Evolutionary conservation across 1,139 yeast genomes (phyloP).

Genomic region (Wickerhamomyces sp.): DNA sequence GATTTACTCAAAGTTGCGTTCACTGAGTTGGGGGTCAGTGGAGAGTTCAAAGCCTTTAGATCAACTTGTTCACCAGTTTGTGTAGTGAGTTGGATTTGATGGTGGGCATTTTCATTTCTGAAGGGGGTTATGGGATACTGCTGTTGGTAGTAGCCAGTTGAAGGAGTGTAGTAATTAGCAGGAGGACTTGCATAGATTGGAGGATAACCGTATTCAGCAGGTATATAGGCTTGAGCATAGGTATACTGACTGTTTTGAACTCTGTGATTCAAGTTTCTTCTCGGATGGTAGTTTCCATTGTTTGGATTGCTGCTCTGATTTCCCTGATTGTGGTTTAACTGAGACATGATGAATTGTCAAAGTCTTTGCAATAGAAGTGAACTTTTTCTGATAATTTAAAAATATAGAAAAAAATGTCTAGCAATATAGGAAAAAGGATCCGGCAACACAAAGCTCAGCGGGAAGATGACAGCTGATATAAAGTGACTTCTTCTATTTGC

Average conservation of each 20-base stretch:
- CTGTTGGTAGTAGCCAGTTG: neutral
- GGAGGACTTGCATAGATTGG: neutral
- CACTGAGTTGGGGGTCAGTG: conserved; percentile 10
- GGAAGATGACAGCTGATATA: neutral
- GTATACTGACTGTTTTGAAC: neutral
- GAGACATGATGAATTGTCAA: conserved; percentile 5
- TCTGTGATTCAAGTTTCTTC: conserved; percentile 8
- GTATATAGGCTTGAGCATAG: neutral
- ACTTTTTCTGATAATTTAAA: neutral
- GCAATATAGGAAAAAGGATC: neutral
- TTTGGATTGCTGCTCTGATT: neutral
- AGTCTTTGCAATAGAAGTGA: neutral
- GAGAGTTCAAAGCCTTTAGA: conserved; percentile 8
- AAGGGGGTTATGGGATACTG: neutral
- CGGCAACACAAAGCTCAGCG: neutral
- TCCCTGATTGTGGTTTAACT: conserved; percentile 2
- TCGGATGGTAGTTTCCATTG: conserved; percentile 1
- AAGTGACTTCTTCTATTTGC: neutral
- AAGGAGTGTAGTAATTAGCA: neutral
- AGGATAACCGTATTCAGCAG: conserved; percentile 1
- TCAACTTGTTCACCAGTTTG: conserved; percentile 23
- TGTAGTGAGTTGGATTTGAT: conserved; percentile 19
- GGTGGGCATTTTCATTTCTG: conserved; percentile 8
- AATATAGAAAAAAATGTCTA: neutral
- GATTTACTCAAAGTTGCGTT: conserved; percentile 6